Conservation (phyloP, 75 land plant species). For the Cryptomeria japonica region DNA sequence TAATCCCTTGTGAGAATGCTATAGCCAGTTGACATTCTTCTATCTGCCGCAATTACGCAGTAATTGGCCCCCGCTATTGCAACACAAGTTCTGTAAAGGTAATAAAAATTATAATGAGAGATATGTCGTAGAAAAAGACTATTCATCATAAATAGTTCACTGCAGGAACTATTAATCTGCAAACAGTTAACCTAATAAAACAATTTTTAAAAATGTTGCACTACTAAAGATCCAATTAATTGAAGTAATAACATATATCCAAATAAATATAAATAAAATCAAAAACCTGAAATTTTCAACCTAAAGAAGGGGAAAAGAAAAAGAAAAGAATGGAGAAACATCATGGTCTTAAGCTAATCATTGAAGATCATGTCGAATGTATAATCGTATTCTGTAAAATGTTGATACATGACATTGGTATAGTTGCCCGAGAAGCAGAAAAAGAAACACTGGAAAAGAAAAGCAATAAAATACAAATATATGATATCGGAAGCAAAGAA, state of each 20-base stretch:
- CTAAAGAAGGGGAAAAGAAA: not conserved
- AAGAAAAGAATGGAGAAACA: not conserved
- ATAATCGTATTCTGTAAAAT: too few species aligned
- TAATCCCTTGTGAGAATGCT: conserved; percentile 89
- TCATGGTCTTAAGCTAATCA: not conserved
- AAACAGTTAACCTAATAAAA: not conserved
- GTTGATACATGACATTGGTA: not conserved
- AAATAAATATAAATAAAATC: too few species aligned
- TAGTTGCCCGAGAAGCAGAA: not conserved
- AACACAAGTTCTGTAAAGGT: conserved; percentile 67
- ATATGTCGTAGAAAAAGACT: not conserved
- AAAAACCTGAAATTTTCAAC: too few species aligned
- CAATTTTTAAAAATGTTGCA: not conserved
- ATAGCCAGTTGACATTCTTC: conserved; percentile 88
- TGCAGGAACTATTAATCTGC: not conserved
- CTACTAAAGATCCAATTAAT: not conserved
- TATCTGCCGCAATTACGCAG: conserved; percentile 93
- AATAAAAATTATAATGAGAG: not conserved
- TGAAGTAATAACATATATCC: not conserved
- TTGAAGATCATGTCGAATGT: too few species aligned
- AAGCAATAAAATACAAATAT: not conserved
- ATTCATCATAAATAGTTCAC: not conserved
- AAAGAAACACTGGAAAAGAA: not conserved
- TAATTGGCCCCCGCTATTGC: conserved; percentile 92
- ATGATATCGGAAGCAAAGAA: not conserved